Conservation (phyloP, 2,329 filamentous ascomycete species). For the Bipolaris sorokiniana region DNA sequence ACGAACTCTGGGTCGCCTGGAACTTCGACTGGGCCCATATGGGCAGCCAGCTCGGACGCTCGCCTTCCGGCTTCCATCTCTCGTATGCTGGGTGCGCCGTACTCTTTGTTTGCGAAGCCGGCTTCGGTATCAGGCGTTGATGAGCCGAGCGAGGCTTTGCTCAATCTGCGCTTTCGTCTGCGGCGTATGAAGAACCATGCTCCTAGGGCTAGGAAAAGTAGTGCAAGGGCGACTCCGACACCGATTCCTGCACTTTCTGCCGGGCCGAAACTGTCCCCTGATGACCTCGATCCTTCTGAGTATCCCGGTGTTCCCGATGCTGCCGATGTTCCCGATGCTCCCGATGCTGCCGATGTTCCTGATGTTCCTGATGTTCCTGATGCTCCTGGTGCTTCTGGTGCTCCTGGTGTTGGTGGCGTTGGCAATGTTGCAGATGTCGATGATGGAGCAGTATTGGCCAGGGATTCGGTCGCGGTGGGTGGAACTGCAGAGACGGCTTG, state of each 20-base stretch:
- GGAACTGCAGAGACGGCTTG: not conserved
- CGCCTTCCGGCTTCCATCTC: slow-evolving; percentile 15
- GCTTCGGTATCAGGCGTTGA: slow-evolving; percentile 21
- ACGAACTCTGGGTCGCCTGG: slow-evolving; percentile 13
- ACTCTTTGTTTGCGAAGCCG: not conserved
- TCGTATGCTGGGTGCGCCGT: not conserved
- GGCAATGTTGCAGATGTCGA: not conserved
- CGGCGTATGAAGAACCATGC: slow-evolving; percentile 22
- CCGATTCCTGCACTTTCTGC: slow-evolving; percentile 27
- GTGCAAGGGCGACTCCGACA: slow-evolving; percentile 20
- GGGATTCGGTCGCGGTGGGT: not conserved
- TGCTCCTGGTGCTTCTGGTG: not conserved
- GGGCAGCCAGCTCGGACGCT: slow-evolving; percentile 20
- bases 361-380: not conserved
- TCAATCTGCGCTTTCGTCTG: slow-evolving; percentile 9
- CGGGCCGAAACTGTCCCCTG: slow-evolving; percentile 8
- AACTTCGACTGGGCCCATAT: slow-evolving; percentile 13
- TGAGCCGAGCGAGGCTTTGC: slow-evolving; percentile 4
- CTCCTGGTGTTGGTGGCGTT: not conserved
- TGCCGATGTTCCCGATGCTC: not conserved
- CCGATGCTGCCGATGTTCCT: too few species aligned
- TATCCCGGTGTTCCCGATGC: not conserved
- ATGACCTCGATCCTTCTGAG: not conserved
- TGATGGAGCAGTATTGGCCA: too few species aligned
- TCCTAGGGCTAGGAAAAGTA: slow-evolving; percentile 19